These are phyloP conservation scores for Prunus dulcis DNA, from an alignment of 306 rosid genomes.

Conservation along the genomic window DNA sequence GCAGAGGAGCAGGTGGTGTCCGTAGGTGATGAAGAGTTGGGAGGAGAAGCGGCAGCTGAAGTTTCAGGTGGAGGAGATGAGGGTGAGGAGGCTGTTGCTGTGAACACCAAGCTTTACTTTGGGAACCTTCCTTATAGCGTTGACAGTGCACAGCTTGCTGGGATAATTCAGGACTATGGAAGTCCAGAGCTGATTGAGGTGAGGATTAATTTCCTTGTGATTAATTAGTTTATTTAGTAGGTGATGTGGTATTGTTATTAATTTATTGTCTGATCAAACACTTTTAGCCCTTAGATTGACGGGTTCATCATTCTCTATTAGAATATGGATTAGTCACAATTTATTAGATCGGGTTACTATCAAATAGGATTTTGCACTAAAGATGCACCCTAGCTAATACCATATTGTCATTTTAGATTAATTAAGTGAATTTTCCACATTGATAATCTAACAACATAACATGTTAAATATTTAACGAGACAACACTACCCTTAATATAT, in stretches of 20 bases:
- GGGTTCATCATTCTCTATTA: neutral
- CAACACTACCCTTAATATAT: too few species aligned
- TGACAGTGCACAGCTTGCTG: slow-evolving; percentile 94
- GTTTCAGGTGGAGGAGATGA: slow-evolving; percentile 18
- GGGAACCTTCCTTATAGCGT: slow-evolving; percentile 94
- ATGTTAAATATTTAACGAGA: too few species aligned
- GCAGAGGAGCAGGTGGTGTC: slow-evolving; percentile 10
- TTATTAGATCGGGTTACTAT: neutral
- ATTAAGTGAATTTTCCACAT: neutral
- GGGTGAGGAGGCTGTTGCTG: slow-evolving; percentile 21
- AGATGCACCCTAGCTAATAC: neutral
- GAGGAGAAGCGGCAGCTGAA: slow-evolving; percentile 6
- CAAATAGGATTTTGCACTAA: neutral
- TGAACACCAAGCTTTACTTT: slow-evolving; percentile 79
- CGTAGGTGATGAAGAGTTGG: slow-evolving; percentile 1
- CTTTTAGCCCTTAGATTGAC: neutral
- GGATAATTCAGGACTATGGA: slow-evolving; percentile 68
- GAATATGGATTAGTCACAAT: neutral
- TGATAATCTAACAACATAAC: neutral
- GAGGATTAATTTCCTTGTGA: neutral
- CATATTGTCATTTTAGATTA: neutral
- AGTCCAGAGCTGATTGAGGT: slow-evolving; percentile 94
- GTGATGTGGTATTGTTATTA: neutral
- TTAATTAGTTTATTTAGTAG: neutral
- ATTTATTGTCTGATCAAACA: neutral